A percentile compares a stretch with the other conserved stretches of the same genome.
Conservation (phyloP, 805 yeast genomes). For the Candida peoriensis region DNA sequence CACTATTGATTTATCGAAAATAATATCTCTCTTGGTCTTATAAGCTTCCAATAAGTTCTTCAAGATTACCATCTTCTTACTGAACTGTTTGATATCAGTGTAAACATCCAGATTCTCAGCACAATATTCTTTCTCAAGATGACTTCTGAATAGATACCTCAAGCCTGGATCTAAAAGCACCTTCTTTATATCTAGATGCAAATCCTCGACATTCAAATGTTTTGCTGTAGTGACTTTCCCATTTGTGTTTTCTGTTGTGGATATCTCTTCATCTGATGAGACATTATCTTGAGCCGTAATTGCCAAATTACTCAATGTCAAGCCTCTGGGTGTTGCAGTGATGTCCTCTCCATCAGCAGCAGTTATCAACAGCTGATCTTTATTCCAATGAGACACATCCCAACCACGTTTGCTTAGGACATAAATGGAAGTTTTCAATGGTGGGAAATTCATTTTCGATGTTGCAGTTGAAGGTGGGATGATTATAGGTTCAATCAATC, state of each 20-base stretch:
- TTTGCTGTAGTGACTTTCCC: too few relatives aligned
- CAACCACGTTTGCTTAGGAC: slow-evolving; percentile 39
- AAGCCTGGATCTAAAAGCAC: slow-evolving; percentile 72
- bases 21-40: slow-evolving; percentile 11
- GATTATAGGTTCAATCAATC: slow-evolving; percentile 42
- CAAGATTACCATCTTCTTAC: slow-evolving; percentile 39
- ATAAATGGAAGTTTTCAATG: slow-evolving; percentile 37
- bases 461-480: slow-evolving; percentile 30
- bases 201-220: background rate
- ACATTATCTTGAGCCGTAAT: slow-evolving; percentile 6
- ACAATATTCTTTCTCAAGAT: slow-evolving; percentile 59
- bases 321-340: slow-evolving; percentile 8
- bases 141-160: slow-evolving; percentile 60
- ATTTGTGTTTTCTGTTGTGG: background rate
- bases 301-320: slow-evolving; percentile 16
- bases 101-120: slow-evolving; percentile 75
- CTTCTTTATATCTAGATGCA: slow-evolving; percentile 26
- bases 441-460: slow-evolving; percentile 24
- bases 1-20: slow-evolving; percentile 6
- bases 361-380: slow-evolving; percentile 4
- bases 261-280: slow-evolving; percentile 12
- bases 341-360: slow-evolving; percentile 17
- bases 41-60: slow-evolving; percentile 33
- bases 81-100: slow-evolving; percentile 49
- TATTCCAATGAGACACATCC: slow-evolving; percentile 32